A percentile compares a stretch with the other conserved stretches of the same genome.
Conservation (phyloP, 1,139 yeast species). For the Hyphopichia burtonii region DNA sequence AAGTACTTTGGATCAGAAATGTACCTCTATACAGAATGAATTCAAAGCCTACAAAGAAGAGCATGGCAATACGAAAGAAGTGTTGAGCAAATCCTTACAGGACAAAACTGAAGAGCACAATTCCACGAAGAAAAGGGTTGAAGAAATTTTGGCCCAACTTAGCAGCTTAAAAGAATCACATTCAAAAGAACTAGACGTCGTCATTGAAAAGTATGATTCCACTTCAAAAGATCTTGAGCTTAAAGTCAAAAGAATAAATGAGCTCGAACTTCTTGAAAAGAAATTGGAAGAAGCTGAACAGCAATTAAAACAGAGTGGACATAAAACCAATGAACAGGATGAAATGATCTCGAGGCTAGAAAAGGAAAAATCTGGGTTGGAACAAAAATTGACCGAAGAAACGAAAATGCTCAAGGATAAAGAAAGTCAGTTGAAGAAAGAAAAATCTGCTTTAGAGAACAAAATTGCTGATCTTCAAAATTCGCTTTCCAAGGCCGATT, state of each 20-base stretch:
- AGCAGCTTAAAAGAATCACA: background rate
- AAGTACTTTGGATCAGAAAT: background rate
- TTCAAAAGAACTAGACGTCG: background rate
- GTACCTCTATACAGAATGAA: background rate
- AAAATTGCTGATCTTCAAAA: conserved; percentile 2
- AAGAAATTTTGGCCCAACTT: background rate
- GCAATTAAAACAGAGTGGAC: background rate
- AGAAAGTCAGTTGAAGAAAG: conserved; percentile 3
- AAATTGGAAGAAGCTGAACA: conserved; percentile 3
- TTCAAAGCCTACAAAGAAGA: background rate
- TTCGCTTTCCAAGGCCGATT: background rate
- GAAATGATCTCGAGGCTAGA: background rate
- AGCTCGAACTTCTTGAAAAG: conserved; percentile 3
- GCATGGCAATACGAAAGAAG: background rate
- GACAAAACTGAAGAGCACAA: conserved; percentile 1
- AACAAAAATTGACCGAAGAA: background rate
- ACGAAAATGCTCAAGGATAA: background rate
- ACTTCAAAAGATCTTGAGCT: background rate
- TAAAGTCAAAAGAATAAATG: background rate
- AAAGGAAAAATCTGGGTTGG: background rate
- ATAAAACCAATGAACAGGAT: background rate
- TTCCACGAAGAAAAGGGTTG: background rate
- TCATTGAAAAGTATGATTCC: background rate
- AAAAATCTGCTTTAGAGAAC: conserved; percentile 3
- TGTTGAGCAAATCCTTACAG: conserved; percentile 1